Evolutionary conservation across 805 yeast genomes (phyloP), one percentile per base, ranked within the genome.

Genomic region (Schizosaccharomyces osmophilus): DNA sequence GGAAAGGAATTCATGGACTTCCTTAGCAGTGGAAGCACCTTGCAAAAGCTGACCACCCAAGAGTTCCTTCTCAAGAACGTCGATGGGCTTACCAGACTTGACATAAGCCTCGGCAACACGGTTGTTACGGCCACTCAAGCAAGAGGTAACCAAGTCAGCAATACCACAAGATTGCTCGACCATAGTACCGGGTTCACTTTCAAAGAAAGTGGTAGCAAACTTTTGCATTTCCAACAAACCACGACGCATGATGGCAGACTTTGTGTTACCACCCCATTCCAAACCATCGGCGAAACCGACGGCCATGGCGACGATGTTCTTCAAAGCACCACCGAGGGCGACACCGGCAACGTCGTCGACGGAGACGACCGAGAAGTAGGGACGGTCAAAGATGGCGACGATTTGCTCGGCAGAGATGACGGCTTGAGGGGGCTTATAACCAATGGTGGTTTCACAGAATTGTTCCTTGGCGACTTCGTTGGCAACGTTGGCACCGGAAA

Each of bases 241-340:
- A 66, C 90, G 84, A 75, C 98, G 81, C 89, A 90, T 94, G 68
- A 93, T 83, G 55, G 97, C 98, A 62, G 97, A 84, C 74, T 90
- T 88, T 65, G 98, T 97, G 72, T 93, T 93, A 74, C 88, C 95
- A 73, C 98, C 98, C 98, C 98, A 93, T 65, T 95, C 95, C 65
- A 86, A 79, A 68, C 98, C 98, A 73, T 87, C 95, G 64, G 90
- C 97, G 70, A 93, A 86, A 62, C 98, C 98, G 64, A 94, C 96
- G 65, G 95, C 94, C 69, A 88, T 77, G 45, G 98, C 98, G 64
- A 90, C 90, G 61, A 93, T 86, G 74, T 93, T 93, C 77, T 93
- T 93, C 73, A 93, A 79, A 11, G 98, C 98, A 71, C 98, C 98
- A 55, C 95, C 95, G 64, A 93, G 80, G 1, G 96, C 87, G 63